A percentile compares a stretch with the other conserved stretches of the same genome.
These are phyloP conservation scores for Maudiozyma bulderi DNA, from an alignment of 805 yeast genomes.

Conservation along the genomic window DNA sequence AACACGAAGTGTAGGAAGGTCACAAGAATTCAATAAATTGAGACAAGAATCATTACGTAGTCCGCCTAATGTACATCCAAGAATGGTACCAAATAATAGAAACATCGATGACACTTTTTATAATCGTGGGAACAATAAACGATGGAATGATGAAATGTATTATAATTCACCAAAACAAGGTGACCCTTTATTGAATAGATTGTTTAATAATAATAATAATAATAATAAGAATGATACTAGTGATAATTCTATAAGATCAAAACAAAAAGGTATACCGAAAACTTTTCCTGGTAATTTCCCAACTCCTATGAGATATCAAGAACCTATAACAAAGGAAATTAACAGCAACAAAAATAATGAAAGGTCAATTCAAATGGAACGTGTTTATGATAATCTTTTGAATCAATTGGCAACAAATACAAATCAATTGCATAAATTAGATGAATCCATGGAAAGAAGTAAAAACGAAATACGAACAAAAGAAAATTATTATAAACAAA, in stretches of 20 bases:
- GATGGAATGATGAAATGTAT: conserved; percentile 5
- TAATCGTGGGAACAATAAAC: not conserved
- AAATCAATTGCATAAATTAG: conserved; percentile 3
- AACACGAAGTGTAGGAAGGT: not conserved
- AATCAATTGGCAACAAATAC: conserved; percentile 20
- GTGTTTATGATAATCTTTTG: conserved; percentile 12
- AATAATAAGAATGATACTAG: not conserved
- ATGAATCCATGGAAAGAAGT: conserved; percentile 9
- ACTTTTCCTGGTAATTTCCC: conserved; percentile 27
- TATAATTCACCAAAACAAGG: conserved; percentile 13
- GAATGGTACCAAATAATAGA: not conserved
- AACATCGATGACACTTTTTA: conserved; percentile 22
- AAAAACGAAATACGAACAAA: conserved; percentile 4
- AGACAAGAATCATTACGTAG: not conserved
- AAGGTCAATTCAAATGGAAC: not conserved
- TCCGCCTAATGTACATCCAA: conserved; percentile 10
- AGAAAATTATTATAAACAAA: conserved; percentile 13
- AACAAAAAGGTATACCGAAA: not conserved
- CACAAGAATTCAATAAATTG: not conserved
- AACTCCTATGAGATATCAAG: conserved; percentile 10
- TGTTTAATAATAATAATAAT: conserved; percentile 10
- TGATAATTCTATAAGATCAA: not conserved
- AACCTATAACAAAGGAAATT: not conserved
- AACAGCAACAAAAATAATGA: not conserved
- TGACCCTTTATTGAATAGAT: conserved; percentile 19